Base-by-base conservation (phyloP, 139 green algal genomes). In the Chlorella sp. region DNA sequence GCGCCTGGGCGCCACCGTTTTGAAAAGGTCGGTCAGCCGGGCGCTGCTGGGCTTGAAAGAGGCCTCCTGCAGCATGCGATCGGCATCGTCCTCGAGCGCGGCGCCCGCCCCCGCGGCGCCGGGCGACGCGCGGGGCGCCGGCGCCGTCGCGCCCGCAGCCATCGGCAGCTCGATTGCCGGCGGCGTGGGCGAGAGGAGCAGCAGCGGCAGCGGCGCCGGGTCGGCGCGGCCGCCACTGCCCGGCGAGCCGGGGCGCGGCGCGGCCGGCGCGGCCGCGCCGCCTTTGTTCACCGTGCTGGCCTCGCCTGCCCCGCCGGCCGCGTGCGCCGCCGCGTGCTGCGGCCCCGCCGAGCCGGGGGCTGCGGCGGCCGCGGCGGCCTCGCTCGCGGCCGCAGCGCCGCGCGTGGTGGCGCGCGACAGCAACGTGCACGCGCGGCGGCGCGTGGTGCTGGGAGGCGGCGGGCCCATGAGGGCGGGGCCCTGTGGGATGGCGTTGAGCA, bases 1-100 rank as follows among this genome's bases (percentile, higher is more conserved):
- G 21, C 46, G 21, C 19, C 31, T 1, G 6, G 45, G 45, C 19
- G 15, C 45, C 35, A 73, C 19, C 1, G 46, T 33, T 7, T 62
- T 61, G 67, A 73, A 73, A 21, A 73, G 51, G 6, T 73, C 67
- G 0, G 67, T 33, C 33, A 73, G 67, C 67, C 61, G 61, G 67
- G 33, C 61, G 67, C 67, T 73, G 67, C 46, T 73, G 67, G 67
- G 67, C n/a, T 46, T 19, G 46, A 62, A 73, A n/a, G n/a, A n/a
- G 5, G 61, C 46, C 67, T 61, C 46, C 67, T 63, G 67, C 67
- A 73, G 33, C 67, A 73, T 46, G 19, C 45, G 67, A 46, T 61
- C 45, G 46, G 33, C 67, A 33, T 61, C 67, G 29, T 46, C 67
- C 8, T 61, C 41, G 27, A 23, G 21, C 14, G 67, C 15, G 19